Conservation (phyloP, 371 early-diverging fungal genomes). For the Mucor ambiguus region DNA sequence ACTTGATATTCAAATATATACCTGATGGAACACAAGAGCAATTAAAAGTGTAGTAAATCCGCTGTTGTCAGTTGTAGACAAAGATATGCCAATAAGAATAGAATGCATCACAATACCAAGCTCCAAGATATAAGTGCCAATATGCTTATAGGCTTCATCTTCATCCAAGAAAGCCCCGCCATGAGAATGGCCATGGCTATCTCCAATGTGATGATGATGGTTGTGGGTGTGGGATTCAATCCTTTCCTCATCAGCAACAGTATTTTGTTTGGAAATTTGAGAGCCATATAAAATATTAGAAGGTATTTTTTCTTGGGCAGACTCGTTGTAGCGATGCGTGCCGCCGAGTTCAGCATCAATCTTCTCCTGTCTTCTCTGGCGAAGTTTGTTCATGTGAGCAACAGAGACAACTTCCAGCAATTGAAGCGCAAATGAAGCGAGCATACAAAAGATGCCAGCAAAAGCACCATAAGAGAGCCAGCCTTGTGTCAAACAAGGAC, state of each 20-base stretch:
- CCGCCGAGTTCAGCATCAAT: constrained; percentile 15
- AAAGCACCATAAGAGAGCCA: constrained; percentile 46
- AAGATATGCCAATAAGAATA: constrained; percentile 82
- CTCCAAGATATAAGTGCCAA: constrained; percentile 72
- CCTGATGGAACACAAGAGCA: constrained; percentile 90
- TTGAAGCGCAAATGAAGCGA: constrained; percentile 48
- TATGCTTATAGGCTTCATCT: constrained; percentile 31
- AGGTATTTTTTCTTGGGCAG: neutral
- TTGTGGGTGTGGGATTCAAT: neutral
- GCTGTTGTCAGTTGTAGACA: constrained; percentile 68
- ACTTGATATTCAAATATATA: constrained; percentile 13
- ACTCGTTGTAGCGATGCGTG: neutral
- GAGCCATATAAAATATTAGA: neutral
- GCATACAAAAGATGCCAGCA: constrained; percentile 50
- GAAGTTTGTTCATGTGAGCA: constrained; percentile 27
- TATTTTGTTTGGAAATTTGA: neutral
- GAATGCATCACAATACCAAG: constrained; percentile 86
- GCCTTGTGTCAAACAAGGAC: constrained; percentile 39
- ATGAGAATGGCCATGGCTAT: constrained; percentile 33
- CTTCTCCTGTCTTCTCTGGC: constrained; percentile 7
- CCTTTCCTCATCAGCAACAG: neutral
- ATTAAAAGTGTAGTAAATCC: constrained; percentile 73
- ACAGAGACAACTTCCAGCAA: constrained; percentile 42
- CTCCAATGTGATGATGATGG: constrained; percentile 3
- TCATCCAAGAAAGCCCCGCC: constrained; percentile 44